A percentile compares a stretch with the other conserved stretches of the same genome.
These are phyloP conservation scores for Toxoplasma gondii DNA, from an alignment of 169 alveolate genomes.

Conservation along the genomic window DNA sequence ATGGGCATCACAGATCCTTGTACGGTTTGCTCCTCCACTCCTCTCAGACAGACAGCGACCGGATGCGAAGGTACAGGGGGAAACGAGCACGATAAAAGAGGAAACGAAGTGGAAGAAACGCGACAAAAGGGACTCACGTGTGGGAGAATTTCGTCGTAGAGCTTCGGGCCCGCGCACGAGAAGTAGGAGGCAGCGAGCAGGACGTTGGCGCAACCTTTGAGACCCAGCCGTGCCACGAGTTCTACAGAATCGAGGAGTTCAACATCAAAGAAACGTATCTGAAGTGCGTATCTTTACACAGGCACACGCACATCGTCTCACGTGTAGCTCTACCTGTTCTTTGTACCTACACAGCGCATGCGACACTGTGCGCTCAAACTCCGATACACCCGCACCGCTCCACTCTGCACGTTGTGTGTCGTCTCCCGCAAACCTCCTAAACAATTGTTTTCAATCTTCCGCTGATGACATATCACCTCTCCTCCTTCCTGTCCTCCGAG, in stretches of 20 bases:
- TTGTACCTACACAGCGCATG: not conserved
- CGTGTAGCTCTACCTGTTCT: not conserved
- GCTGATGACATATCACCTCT: too few species aligned
- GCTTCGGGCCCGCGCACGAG: not conserved
- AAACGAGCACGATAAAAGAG: too few species aligned
- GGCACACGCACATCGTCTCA: not conserved
- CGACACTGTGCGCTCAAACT: not conserved
- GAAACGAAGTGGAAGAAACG: not conserved
- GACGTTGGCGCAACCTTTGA: not conserved
- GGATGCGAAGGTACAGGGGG: too few species aligned
- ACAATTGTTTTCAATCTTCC: too few species aligned
- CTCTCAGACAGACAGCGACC: too few species aligned
- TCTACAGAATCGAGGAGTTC: not conserved
- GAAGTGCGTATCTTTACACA: not conserved
- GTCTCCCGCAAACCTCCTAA: too few species aligned
- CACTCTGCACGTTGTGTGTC: too few species aligned
- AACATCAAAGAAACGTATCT: not conserved
- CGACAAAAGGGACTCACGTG: not conserved
- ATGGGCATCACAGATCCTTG: too few species aligned
- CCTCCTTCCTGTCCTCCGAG: too few species aligned
- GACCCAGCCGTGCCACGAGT: not conserved
- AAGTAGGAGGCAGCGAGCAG: not conserved
- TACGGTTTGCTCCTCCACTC: too few species aligned
- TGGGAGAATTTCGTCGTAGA: constrained; percentile 4
- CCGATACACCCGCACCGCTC: too few species aligned